Percentiles rank a stretch among this genome's conserved stretches.
Evolutionary conservation across 306 rosid species (phyloP).

Genomic region (Rosa lucieae): DNA sequence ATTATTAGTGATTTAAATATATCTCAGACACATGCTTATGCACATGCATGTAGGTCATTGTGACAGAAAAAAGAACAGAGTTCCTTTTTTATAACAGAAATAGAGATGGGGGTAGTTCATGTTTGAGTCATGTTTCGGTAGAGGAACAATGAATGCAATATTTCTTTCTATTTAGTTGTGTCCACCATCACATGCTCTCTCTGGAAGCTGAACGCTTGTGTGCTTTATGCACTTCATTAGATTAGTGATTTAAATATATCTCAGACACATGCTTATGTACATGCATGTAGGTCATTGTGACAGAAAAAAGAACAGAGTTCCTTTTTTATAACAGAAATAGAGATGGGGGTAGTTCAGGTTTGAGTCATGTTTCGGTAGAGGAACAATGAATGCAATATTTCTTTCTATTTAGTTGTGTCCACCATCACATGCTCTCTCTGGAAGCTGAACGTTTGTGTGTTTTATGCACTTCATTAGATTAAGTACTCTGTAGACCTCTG

Average conservation of each 20-base stretch:
- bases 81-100: background rate
- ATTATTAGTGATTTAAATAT: background rate
- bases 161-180: background rate
- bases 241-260: background rate
- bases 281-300: no score
- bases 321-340: no score
- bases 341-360: no score
- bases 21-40: background rate
- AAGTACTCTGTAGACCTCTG: constrained; percentile 3
- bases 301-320: no score
- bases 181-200: background rate
- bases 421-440: no score
- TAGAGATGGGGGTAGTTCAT: background rate
- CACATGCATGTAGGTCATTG: background rate
- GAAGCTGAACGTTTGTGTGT: background rate
- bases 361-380: no score
- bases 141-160: background rate
- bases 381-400: no score
- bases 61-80: no score
- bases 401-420: no score
- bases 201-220: background rate
- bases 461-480: background rate
- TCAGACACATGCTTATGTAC: no score
- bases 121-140: background rate
- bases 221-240: no score